Conservation (phyloP, 2,329 filamentous ascomycete species). For the Beauveria sp. region DNA sequence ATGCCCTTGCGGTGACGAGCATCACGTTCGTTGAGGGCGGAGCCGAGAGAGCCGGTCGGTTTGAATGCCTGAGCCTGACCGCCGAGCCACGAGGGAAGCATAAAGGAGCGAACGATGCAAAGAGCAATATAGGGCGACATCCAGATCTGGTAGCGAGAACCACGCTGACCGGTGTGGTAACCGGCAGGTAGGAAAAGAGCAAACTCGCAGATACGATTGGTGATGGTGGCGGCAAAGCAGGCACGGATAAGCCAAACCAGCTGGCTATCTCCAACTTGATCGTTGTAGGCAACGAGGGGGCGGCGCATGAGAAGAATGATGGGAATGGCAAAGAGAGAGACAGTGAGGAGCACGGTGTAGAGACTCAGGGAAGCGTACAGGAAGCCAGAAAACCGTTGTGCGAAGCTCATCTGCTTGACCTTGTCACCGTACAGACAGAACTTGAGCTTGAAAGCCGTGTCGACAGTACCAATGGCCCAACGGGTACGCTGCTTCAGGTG, state of each 20-base stretch:
- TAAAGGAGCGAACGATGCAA: conserved; percentile 49
- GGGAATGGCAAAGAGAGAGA: conserved; percentile 51
- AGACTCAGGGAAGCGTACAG: conserved; percentile 47
- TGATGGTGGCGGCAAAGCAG: conserved; percentile 43
- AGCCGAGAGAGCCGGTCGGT: conserved; percentile 50
- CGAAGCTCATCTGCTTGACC: conserved; percentile 44
- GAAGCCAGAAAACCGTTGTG: conserved; percentile 52
- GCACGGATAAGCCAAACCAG: conserved; percentile 51
- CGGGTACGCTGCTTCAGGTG: conserved; percentile 51
- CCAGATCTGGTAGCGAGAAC: conserved; percentile 50
- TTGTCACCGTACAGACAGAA: conserved; percentile 50
- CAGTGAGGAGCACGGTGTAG: conserved; percentile 46
- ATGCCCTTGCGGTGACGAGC: conserved; percentile 43
- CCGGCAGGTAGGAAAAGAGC: conserved; percentile 52
- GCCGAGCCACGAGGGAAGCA: conserved; percentile 52
- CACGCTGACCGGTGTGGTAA: conserved; percentile 51
- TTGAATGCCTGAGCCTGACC: conserved; percentile 52
- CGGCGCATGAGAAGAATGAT: conserved; percentile 50
- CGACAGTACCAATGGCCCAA: conserved; percentile 49
- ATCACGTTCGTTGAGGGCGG: conserved; percentile 51
- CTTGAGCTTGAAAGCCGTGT: conserved; percentile 52
- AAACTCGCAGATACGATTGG: conserved; percentile 49
- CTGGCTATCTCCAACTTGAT: conserved; percentile 30
- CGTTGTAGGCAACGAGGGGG: conserved; percentile 49
- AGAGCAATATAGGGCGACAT: conserved; percentile 56